Conservation (phyloP, 345 rosid species). For the Eucalyptus erythrocorys region DNA sequence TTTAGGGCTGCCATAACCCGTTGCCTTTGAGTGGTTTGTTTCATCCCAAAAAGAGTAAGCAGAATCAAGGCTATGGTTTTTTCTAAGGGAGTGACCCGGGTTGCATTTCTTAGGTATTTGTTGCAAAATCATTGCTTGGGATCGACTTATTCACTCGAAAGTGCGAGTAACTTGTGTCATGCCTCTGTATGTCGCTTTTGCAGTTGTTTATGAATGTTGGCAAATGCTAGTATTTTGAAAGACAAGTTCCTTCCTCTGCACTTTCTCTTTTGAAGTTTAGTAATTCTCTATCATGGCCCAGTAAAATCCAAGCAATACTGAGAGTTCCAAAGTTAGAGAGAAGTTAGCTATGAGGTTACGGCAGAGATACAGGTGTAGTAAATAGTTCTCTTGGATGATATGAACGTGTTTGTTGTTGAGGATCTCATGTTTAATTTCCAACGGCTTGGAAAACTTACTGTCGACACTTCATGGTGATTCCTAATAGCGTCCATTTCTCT, state of each 20-base stretch:
- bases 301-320: not conserved
- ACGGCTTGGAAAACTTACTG: not conserved
- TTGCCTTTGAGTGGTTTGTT: not conserved
- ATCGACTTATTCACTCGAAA: not conserved
- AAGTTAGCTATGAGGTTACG: not conserved
- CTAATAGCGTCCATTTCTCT: not conserved
- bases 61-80: not conserved
- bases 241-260: not conserved
- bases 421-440: not conserved
- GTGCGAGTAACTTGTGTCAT: not conserved
- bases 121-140: not conserved
- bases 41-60: not conserved
- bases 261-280: not conserved
- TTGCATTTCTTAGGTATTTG: not conserved
- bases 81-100: not conserved
- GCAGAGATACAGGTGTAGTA: not conserved
- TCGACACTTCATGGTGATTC: not conserved
- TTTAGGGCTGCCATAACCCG: not conserved
- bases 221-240: not conserved
- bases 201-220: not conserved
- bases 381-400: not conserved
- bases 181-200: not conserved
- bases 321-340: not conserved
- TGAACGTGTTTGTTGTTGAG: not conserved
- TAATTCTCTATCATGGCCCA: not conserved